phyloP scores from a whole-genome alignment of 495 filamentous ascomycete genomes.

The Penicillium paradoxum region DNA sequence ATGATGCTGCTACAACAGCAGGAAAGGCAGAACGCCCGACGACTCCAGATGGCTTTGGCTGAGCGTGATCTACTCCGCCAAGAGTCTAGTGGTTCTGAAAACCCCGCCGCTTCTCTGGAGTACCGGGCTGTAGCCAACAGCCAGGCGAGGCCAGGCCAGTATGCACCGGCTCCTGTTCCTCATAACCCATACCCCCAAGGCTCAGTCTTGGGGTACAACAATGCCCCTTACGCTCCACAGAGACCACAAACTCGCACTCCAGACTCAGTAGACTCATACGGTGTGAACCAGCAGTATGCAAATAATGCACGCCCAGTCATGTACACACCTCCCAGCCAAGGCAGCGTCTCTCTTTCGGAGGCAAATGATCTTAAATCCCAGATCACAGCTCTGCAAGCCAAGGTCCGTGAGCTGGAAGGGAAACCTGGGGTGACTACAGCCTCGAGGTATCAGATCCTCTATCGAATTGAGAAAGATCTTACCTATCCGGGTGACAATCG shows the following conservation, averaged over 20 bases:
- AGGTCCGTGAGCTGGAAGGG: conserved; percentile 4
- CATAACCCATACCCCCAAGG: neutral
- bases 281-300: neutral
- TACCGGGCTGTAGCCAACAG: neutral
- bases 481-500: neutral
- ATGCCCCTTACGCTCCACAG: no score
- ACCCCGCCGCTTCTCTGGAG: neutral
- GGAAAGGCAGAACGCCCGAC: neutral
- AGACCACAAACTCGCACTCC: neutral
- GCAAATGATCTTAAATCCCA: conserved; percentile 6
- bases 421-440: neutral
- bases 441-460: conserved; percentile 8
- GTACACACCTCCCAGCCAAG: neutral
- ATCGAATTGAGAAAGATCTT: conserved; percentile 4
- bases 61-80: neutral
- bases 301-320: neutral
- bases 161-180: neutral
- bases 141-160: no score
- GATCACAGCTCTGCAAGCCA: conserved; percentile 2
- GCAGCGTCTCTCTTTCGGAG: neutral
- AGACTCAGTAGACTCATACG: neutral
- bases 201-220: neutral
- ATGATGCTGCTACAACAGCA: neutral
- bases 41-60: neutral
- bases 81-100: neutral